phyloP scores from a whole-genome alignment of 2,329 filamentous ascomycete species.

The Microdochium paspali region DNA sequence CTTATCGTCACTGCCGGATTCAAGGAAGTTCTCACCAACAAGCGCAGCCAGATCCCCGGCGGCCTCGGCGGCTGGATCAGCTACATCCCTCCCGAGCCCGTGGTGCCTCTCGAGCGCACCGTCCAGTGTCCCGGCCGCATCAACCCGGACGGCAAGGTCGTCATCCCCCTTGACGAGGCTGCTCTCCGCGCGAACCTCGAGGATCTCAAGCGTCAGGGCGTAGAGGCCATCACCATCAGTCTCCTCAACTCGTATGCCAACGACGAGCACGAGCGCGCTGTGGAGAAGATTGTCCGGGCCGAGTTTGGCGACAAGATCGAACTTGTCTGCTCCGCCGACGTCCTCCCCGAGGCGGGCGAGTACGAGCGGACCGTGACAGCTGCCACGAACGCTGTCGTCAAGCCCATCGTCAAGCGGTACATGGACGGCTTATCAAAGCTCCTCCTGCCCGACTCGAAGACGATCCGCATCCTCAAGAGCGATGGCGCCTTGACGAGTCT shows the following conservation, averaged over 20 bases:
- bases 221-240: constrained; percentile 34
- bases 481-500: constrained; percentile 37
- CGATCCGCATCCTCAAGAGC: constrained; percentile 37
- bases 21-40: constrained; percentile 34
- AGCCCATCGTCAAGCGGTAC: constrained; percentile 35
- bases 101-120: constrained; percentile 36
- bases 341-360: constrained; percentile 35
- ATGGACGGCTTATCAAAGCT: constrained; percentile 27
- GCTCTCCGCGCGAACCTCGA: constrained; percentile 25
- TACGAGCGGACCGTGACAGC: constrained; percentile 39
- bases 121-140: constrained; percentile 34
- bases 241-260: constrained; percentile 37
- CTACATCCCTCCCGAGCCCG: constrained; percentile 33
- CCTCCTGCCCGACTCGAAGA: constrained; percentile 28
- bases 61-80: constrained; percentile 39
- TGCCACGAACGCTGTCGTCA: constrained; percentile 35
- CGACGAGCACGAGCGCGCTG: constrained; percentile 27
- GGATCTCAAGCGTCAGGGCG: constrained; percentile 26
- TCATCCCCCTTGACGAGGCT: constrained; percentile 26
- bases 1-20: constrained; percentile 37
- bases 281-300: constrained; percentile 26
- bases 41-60: constrained; percentile 39
- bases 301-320: constrained; percentile 31
- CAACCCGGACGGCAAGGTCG: constrained; percentile 28
- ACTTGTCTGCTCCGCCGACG: constrained; percentile 33